Percentiles rank a stretch among this genome's conserved stretches.
phyloP scores from a whole-genome alignment of 441 rosid species.

The Hura crepitans region DNA sequence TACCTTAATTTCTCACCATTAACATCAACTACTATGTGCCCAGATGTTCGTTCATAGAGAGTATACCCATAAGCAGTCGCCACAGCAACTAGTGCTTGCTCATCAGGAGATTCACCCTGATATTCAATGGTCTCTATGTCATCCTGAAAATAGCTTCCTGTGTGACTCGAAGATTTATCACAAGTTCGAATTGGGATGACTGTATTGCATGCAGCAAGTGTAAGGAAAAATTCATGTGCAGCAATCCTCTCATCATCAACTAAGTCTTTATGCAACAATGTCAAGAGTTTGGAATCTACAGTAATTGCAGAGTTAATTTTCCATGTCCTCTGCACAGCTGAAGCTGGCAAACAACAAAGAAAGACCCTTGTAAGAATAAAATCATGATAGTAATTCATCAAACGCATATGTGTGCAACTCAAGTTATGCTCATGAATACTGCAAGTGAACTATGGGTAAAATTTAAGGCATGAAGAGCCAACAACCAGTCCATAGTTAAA shows the following conservation, averaged over 20 bases:
- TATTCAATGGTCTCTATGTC: constrained; percentile 46
- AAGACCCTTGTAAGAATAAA: not conserved
- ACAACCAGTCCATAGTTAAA: not conserved
- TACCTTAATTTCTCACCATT: constrained; percentile 69
- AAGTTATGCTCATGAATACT: not conserved
- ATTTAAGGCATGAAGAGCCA: not conserved
- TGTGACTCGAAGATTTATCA: constrained; percentile 26
- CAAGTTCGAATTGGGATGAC: constrained; percentile 51
- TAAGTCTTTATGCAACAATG: constrained; percentile 51
- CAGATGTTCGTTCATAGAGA: constrained; percentile 73
- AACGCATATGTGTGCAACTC: not conserved
- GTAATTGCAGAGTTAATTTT: constrained; percentile 51
- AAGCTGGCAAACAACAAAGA: constrained; percentile 28
- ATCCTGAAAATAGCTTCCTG: constrained; percentile 25
- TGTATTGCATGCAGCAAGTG: constrained; percentile 72
- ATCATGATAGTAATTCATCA: not conserved
- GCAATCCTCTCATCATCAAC: constrained; percentile 51
- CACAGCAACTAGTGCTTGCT: constrained; percentile 79
- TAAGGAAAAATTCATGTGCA: constrained; percentile 63
- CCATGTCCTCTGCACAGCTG: constrained; percentile 36
- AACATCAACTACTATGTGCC: constrained; percentile 68
- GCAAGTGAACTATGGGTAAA: not conserved
- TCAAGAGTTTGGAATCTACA: constrained; percentile 46
- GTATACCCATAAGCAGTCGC: constrained; percentile 74
- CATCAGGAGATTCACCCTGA: constrained; percentile 89